Percentiles rank a stretch among this genome's conserved stretches.
phyloP scores from a whole-genome alignment of 352 stramenopile genomes.

The Pythium monospermum region DNA sequence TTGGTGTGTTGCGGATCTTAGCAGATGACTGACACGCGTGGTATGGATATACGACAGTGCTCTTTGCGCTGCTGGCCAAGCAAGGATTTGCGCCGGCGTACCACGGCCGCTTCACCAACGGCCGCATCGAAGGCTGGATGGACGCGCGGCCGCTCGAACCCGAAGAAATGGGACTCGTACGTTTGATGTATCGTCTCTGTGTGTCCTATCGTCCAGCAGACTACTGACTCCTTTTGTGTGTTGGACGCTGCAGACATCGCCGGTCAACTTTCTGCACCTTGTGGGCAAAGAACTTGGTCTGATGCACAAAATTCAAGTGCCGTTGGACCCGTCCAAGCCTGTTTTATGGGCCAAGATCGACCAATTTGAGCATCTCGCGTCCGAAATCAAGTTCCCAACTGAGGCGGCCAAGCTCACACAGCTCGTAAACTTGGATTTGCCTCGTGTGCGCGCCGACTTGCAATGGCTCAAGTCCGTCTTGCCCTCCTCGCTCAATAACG shows the following conservation, averaged over 20 bases:
- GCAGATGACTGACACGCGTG: constrained; percentile 1
- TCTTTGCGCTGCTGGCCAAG: constrained; percentile 81
- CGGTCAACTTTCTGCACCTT: constrained; percentile 78
- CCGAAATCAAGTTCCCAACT: constrained; percentile 47
- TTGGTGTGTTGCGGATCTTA: not conserved
- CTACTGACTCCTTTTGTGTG: not conserved
- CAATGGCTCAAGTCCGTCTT: constrained; percentile 81
- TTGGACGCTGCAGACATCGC: constrained; percentile 25
- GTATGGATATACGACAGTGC: constrained; percentile 38
- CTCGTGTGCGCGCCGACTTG: constrained; percentile 53
- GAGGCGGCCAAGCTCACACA: constrained; percentile 54
- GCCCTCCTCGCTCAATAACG: constrained; percentile 60
- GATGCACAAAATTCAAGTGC: constrained; percentile 87
- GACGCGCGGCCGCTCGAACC: constrained; percentile 78
- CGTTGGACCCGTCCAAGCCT: constrained; percentile 38
- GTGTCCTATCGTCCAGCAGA: not conserved
- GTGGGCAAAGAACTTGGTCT: constrained; percentile 84
- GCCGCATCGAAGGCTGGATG: constrained; percentile 89
- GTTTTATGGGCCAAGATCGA: constrained; percentile 81
- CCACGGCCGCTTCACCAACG: constrained; percentile 89
- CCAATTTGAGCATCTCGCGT: constrained; percentile 73
- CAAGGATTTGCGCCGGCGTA: constrained; percentile 86
- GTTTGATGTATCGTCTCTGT: not conserved
- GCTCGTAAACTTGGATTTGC: constrained; percentile 61
- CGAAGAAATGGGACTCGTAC: constrained; percentile 76